Evolutionary conservation across 2,329 filamentous ascomycete species (phyloP).

Genomic region (Colletotrichum sansevieriae): DNA sequence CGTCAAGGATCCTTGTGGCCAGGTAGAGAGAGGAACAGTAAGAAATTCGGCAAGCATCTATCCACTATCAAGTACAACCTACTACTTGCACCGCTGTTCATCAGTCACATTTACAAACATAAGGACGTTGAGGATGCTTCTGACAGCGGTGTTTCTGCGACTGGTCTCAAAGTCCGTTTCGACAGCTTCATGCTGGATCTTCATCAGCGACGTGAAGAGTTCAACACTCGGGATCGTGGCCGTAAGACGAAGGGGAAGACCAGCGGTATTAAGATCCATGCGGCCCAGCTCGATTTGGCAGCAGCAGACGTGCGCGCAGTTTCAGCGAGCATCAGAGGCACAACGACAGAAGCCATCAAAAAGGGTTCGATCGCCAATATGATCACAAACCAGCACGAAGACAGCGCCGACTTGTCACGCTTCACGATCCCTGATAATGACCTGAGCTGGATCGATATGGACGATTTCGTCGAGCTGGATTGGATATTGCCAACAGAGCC

Average conservation of each 20-base stretch:
- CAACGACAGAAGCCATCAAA: constrained; percentile 81
- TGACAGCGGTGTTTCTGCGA: constrained; percentile 84
- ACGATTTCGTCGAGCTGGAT: constrained; percentile 97
- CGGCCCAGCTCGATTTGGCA: constrained; percentile 91
- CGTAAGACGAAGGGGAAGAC: constrained; percentile 83
- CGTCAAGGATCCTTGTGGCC: constrained; percentile 94
- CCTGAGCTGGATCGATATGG: constrained; percentile 98
- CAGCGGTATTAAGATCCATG: constrained; percentile 94
- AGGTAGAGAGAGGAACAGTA: constrained; percentile 93
- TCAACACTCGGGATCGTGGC: constrained; percentile 83
- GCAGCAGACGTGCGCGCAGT: constrained; percentile 93
- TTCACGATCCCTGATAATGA: constrained; percentile 98
- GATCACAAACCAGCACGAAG: constrained; percentile 66
- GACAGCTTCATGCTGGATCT: constrained; percentile 98
- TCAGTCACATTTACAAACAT: constrained; percentile 98
- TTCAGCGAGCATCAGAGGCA: constrained; percentile 88
- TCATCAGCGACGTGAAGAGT: constrained; percentile 93
- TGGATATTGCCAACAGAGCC: constrained; percentile 93
- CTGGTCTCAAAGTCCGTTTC: constrained; percentile 94
- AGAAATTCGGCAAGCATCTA: constrained; percentile 96
- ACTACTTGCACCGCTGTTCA: constrained; percentile 89
- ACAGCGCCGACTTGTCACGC: constrained; percentile 80
- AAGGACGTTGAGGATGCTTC: constrained; percentile 91
- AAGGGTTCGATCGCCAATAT: constrained; percentile 66
- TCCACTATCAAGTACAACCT: constrained; percentile 99